Evolutionary conservation across 208 protist genomes (phyloP), one percentile per base, ranked within the genome.

Genomic region (Crithidia acanthocephali): DNA sequence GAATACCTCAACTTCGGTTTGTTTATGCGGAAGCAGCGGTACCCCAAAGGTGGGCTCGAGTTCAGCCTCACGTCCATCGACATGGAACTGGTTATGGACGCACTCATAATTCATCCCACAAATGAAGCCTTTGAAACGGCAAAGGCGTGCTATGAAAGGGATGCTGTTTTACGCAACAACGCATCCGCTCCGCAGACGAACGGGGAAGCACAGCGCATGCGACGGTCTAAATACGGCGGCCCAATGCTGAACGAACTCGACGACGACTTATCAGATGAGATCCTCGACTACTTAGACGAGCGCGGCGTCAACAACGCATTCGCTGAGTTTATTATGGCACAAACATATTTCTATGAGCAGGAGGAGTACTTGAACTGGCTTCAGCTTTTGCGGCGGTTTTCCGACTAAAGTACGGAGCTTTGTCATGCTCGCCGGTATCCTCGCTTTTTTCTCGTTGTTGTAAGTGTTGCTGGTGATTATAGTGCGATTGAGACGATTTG

Each of bases 51-150:
- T 42, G 86, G 81, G 18, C 74, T 96, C 13, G 88, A 96, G 61
- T 89, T 96, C 62, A 83, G 80, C 3, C 79, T 96, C 30, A 96
- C 91, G 15, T 93, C 91, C 1, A 96, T 96, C 45, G 91, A 96
- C 64, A 83, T 91, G 83, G 88, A 96, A 55, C 74, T 96, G n/a
- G 91, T 96, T 11, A 73, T 96, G 75, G 91, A 96, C 72, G 80
- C 87, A 25, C 65, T 96, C 13, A 65, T 82, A 8, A 81, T 96
- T 58, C 91, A 96, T 48, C 53, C 75, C 13, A 86, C 69, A n/a
- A 42, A 85, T 18, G 72, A 81, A 37, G 81, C 81, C 16, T 76
- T 91, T 56, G 84, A 91, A 15, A 77, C 61, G 28, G 86, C 91
- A 56, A 67, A 67, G 23, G 50, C 62, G 25, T 77, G 64, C 61